Percentiles rank a stretch among this genome's conserved stretches.
Evolutionary conservation across 1,284 basidiomycete species (phyloP).

Genomic region (Malassezia slooffiae): DNA sequence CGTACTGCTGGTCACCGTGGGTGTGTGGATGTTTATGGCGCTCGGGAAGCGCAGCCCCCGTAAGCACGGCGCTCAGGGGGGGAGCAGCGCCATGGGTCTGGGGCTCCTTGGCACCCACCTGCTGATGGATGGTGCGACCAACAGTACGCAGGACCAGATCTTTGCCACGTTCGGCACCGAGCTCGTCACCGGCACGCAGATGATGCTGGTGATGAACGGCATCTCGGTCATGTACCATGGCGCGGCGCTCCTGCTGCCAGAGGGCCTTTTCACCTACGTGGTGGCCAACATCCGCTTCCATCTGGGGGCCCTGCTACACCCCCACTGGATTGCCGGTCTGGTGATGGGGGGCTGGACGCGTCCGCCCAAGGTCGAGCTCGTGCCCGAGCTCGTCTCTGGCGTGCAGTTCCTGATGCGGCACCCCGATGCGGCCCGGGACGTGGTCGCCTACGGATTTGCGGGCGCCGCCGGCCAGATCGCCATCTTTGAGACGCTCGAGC

Average conservation of each 20-base stretch:
- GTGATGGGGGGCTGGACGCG: not conserved
- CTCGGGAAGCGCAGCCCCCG: constrained; percentile 42
- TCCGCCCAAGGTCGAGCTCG: not conserved
- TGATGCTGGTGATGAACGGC: constrained; percentile 97
- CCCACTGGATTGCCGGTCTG: constrained; percentile 11
- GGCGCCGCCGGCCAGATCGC: constrained; percentile 91
- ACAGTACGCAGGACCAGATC: constrained; percentile 97
- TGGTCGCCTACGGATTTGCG: constrained; percentile 74
- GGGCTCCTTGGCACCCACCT: constrained; percentile 72
- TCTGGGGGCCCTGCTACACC: constrained; percentile 3
- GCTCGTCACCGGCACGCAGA: constrained; percentile 76
- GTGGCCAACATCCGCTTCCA: constrained; percentile 1
- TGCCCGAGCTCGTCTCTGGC: constrained; percentile 51
- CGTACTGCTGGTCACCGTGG: constrained; percentile 60
- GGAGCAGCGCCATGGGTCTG: constrained; percentile 47
- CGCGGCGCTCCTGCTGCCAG: constrained; percentile 52
- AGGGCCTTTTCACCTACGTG: constrained; percentile 44
- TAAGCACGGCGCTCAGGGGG: constrained; percentile 48
- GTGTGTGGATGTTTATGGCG: constrained; percentile 92
- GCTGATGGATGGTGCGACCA: constrained; percentile 79
- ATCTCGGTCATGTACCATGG: constrained; percentile 49
- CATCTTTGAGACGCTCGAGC: constrained; percentile 93
- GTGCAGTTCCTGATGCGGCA: constrained; percentile 62
- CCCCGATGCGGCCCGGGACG: constrained; percentile 64
- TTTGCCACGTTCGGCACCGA: constrained; percentile 57